Evolutionary conservation across 2,329 filamentous ascomycete species (phyloP), one percentile per base, ranked within the genome.

Genomic region (Aulographum hederae): DNA sequence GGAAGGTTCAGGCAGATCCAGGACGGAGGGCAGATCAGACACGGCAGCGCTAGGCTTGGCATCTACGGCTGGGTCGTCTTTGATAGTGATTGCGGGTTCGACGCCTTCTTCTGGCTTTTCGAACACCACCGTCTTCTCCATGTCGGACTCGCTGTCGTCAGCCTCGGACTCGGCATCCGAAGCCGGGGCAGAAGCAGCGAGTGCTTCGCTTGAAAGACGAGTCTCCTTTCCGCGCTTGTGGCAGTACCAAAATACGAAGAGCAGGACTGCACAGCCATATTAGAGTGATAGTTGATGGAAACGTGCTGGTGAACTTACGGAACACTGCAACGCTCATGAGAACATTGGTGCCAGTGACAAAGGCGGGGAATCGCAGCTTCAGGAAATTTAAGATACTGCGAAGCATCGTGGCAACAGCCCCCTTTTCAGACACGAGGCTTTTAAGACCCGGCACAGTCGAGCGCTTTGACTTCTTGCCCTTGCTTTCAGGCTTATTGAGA

Each of bases 241-340:
- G 57, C 85, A 95, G 57, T 95, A 98, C 85, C 86, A 98, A 44
- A 95, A 74, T 28, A 92, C 81, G 48, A 93, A 89, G 34, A 98
- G 67, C 12, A 95, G 65, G 33, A 95, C 80, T 79, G 34, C n/a
- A 20, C 8, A 14, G 10, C 53, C 32, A 1, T 14, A 2, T 32
- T 25, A 27, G 19, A 3, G 27, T 6, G 28, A 21, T 4, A 6
- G 36, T 52, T 39, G 53, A 20, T 11, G 6, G 33, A 10, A 37
- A 10, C 6, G 18, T 12, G 18, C n/a, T 17, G 20, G 6, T 18
- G 49, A 3, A 64, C 77, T 64, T 65, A 86, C 82, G 63, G 46
- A 91, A 92, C 2, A 95, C 59, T 0, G 81, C 84, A 40, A 95
- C 60, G 39, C 80, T 89, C 73, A 91, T 81, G 12, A 95, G 63